Percentiles rank a stretch among this genome's conserved stretches.
These are phyloP conservation scores for Echium plantagineum DNA, from an alignment of 257 asterid species.

Conservation along the genomic window DNA sequence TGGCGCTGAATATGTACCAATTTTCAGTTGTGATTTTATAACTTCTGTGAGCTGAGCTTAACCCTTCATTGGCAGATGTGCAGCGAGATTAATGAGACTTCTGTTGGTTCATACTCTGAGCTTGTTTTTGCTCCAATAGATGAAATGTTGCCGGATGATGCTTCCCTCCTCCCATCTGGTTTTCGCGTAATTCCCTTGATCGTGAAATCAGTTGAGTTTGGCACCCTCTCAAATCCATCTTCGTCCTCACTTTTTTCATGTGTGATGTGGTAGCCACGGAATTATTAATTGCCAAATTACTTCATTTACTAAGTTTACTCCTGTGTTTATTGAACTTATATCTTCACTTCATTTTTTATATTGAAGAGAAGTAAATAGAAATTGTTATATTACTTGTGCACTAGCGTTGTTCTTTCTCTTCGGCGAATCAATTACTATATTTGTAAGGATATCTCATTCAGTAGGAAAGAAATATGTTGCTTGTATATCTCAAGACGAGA, in stretches of 20 bases:
- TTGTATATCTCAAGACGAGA: too few species aligned
- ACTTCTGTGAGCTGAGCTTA: background rate
- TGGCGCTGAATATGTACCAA: background rate
- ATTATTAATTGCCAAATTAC: constrained; percentile 2
- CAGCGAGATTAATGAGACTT: constrained; percentile 78
- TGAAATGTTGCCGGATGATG: constrained; percentile 89
- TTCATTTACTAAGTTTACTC: too few species aligned
- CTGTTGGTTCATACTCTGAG: constrained; percentile 74
- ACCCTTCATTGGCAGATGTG: constrained; percentile 40
- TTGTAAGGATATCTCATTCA: too few species aligned
- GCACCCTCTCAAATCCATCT: background rate
- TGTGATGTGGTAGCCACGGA: background rate
- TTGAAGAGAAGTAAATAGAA: too few species aligned
- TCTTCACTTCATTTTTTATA: too few species aligned
- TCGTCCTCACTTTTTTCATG: background rate
- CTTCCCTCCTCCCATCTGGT: constrained; percentile 82
- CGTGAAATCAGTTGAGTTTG: constrained; percentile 64
- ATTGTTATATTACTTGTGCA: too few species aligned
- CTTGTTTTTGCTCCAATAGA: constrained; percentile 93
- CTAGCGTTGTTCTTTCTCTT: too few species aligned
- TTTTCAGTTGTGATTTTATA: background rate
- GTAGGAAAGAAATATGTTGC: too few species aligned
- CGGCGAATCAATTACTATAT: too few species aligned
- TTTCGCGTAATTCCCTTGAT: constrained; percentile 89
- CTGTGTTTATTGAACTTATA: too few species aligned